Percentiles rank a stretch among this genome's conserved stretches.
phyloP scores from a whole-genome alignment of 345 rosid species.

The Eutrema japonicum region DNA sequence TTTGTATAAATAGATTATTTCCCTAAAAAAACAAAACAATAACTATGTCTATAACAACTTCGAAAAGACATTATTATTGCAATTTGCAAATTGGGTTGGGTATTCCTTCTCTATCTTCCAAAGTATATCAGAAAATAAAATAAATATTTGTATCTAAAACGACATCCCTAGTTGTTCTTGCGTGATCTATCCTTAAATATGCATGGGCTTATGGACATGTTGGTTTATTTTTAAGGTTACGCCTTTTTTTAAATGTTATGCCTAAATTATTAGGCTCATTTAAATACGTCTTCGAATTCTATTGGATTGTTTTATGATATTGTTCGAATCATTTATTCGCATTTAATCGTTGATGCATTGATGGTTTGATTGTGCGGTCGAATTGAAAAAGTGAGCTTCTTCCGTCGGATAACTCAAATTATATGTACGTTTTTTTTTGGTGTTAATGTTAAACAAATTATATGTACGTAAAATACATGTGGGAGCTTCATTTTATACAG shows the following conservation, averaged over 20 bases:
- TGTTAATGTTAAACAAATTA: neutral
- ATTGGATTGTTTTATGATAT: slow-evolving; percentile 10
- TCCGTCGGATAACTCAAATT: neutral
- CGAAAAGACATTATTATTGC: neutral
- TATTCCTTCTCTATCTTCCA: slow-evolving; percentile 35
- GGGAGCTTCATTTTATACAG: slow-evolving; percentile 7
- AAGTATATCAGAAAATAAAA: neutral
- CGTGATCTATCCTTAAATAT: slow-evolving; percentile 58
- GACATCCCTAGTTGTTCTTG: slow-evolving; percentile 53
- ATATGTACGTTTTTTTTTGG: neutral
- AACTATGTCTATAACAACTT: neutral
- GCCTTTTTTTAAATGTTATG: neutral
- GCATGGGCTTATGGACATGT: slow-evolving; percentile 33
- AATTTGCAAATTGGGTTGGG: slow-evolving; percentile 31
- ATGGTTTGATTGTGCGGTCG: slow-evolving; percentile 18
- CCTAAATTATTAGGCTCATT: slow-evolving; percentile 20
- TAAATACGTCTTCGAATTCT: neutral
- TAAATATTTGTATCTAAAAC: slow-evolving; percentile 37
- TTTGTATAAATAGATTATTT: too few species aligned
- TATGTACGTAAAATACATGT: slow-evolving; percentile 1
- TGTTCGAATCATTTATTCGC: neutral
- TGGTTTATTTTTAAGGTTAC: slow-evolving; percentile 36
- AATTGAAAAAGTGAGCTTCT: slow-evolving; percentile 5
- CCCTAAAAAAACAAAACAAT: neutral
- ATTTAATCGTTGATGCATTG: neutral